Evolutionary conservation across 129 eudicot genomes (phyloP).

Genomic region (Glebionis coronaria): DNA sequence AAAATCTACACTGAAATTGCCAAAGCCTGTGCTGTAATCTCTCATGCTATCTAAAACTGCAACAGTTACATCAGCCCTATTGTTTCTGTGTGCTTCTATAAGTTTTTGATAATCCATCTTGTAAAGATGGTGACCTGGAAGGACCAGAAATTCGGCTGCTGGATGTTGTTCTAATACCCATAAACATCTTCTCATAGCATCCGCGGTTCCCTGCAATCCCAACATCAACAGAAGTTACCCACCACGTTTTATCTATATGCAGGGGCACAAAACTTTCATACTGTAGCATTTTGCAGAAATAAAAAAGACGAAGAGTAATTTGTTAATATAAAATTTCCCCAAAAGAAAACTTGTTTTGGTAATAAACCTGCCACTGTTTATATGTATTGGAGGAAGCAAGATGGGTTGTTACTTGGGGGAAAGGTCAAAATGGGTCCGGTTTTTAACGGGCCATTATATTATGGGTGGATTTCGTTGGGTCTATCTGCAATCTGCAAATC

Average conservation of each 20-base stretch:
- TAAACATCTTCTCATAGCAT: slow-evolving; percentile 90
- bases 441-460: too few species aligned
- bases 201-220: slow-evolving; percentile 81
- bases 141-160: slow-evolving; percentile 62
- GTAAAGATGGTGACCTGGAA: slow-evolving; percentile 96
- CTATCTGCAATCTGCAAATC: too few species aligned
- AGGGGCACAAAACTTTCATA: neutral
- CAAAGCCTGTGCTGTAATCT: slow-evolving; percentile 41
- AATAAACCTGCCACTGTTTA: neutral
- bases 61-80: slow-evolving; percentile 65
- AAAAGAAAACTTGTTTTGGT: neutral
- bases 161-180: slow-evolving; percentile 81
- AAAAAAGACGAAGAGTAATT: neutral
- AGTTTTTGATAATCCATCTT: slow-evolving; percentile 87
- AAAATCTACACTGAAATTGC: slow-evolving; percentile 49
- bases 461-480: too few species aligned
- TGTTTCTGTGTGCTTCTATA: slow-evolving; percentile 53
- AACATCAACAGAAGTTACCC: slow-evolving; percentile 1
- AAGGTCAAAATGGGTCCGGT: too few species aligned
- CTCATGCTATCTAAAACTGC: slow-evolving; percentile 43
- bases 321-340: neutral
- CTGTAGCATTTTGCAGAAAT: neutral
- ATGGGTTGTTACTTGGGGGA: too few species aligned
- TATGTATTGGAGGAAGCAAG: neutral
- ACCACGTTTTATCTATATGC: neutral